Conservation (phyloP, 2,329 filamentous ascomycete genomes). For the Alternaria brassicicola region DNA sequence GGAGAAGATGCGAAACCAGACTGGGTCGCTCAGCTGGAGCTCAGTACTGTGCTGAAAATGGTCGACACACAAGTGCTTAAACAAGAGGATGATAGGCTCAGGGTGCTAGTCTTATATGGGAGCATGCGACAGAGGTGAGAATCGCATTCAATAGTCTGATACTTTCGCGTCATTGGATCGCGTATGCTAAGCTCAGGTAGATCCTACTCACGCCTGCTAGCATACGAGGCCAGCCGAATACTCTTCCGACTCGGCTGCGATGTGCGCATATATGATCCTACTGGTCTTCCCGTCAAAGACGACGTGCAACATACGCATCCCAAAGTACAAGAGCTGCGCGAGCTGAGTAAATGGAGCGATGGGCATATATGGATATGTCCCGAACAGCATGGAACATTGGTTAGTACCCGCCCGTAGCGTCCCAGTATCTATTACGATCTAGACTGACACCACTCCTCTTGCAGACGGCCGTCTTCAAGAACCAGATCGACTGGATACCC, state of each 20-base stretch:
- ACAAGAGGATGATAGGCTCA: slow-evolving; percentile 53
- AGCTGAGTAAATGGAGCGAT: slow-evolving; percentile 68
- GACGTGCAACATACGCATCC: slow-evolving; percentile 63
- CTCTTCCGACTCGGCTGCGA: slow-evolving; percentile 70
- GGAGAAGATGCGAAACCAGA: slow-evolving; percentile 51
- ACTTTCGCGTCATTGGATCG: neutral
- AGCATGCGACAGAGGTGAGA: slow-evolving; percentile 57
- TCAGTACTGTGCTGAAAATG: slow-evolving; percentile 60
- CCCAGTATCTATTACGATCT: rapidly evolving
- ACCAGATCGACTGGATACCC: slow-evolving; percentile 74
- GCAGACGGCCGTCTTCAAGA: slow-evolving; percentile 69
- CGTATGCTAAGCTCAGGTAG: slow-evolving; percentile 32
- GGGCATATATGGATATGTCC: slow-evolving; percentile 70
- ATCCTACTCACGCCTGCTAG: slow-evolving; percentile 66
- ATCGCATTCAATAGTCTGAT: neutral
- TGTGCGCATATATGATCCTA: slow-evolving; percentile 67
- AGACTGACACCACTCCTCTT: neutral
- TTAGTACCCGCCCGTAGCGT: slow-evolving; percentile 31
- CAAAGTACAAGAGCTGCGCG: slow-evolving; percentile 68
- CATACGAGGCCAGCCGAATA: slow-evolving; percentile 65
- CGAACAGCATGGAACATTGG: slow-evolving; percentile 70
- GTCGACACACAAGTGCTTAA: slow-evolving; percentile 55
- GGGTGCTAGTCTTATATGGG: slow-evolving; percentile 66
- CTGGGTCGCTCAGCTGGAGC: slow-evolving; percentile 64
- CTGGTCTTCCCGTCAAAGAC: slow-evolving; percentile 67